Base-by-base conservation (phyloP, 2,329 filamentous ascomycete genomes). In the Aspergillus phoenicis region DNA sequence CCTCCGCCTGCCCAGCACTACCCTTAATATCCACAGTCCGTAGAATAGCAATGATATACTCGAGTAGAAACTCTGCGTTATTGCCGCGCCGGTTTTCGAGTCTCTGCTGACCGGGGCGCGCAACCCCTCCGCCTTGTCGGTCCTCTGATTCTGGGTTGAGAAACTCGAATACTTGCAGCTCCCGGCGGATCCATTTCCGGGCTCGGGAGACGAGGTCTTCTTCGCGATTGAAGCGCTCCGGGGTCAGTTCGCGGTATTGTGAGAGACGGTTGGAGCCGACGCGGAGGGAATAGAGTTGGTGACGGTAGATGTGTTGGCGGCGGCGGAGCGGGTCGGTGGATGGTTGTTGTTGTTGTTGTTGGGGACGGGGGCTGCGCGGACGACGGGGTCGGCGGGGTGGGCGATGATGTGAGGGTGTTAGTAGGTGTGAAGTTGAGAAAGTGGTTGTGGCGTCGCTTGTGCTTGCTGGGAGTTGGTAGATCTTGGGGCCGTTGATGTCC, bases 11-110 rank as follows among this genome's bases (percentile, higher is more conserved):
- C 0, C 92, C 93, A 41, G 84, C 84, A 63, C 89, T 91, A 4
- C 87, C 90, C 75, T 92, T 92, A 4, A 93, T 83, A 70, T 97
- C 92, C 15, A 95, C 86, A 0, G 87, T 91, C 73, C 91, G 93
- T 61, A 97, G 78, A 22, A 97, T 90, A 8, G 90, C 89, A 43
- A 97, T 78, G 57, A 96, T 86, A 73, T 96, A 97, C 70, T 96
- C 91, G 8, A 97, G 83, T 10, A 97, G 76, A 64, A 93, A 96
- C 70, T 96, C 93, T 7, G 89, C 86, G 69, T 93, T 94, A 66
- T 85, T 88, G 5, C 84, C 84, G 43, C 85, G 78, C 39, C 84
- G 78, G 52, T 72, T 74, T 60, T 72, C 71, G 33, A 77, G 66
- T 54, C 75, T 67, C 57, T 73, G 72, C 10, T 65, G 66, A 1